Conservation (phyloP, 805 yeast species). For the Barnettozyma salicaria region DNA sequence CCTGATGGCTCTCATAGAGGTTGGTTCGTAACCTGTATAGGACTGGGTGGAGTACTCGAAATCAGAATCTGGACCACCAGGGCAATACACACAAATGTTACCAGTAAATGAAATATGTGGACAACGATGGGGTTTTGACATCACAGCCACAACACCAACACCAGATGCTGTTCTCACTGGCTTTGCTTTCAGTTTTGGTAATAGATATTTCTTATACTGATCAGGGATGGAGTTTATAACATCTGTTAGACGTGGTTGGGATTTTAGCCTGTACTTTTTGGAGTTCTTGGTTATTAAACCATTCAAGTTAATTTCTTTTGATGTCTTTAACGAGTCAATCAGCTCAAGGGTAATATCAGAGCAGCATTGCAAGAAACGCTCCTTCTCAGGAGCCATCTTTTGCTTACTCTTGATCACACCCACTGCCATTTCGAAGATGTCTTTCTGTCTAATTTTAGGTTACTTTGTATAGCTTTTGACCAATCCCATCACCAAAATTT, state of each 20-base stretch:
- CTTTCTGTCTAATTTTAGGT: not conserved
- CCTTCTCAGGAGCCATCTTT: slow-evolving; percentile 84
- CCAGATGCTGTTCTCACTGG: slow-evolving; percentile 99
- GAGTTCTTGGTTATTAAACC: slow-evolving; percentile 82
- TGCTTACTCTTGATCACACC: slow-evolving; percentile 39
- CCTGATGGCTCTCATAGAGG: slow-evolving; percentile 98
- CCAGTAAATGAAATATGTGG: slow-evolving; percentile 99
- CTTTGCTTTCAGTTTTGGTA: slow-evolving; percentile 95
- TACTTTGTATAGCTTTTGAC: not conserved
- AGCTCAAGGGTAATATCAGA: slow-evolving; percentile 86
- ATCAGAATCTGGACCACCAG: slow-evolving; percentile 98
- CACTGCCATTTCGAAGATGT: slow-evolving; percentile 20
- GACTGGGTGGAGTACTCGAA: slow-evolving; percentile 98
- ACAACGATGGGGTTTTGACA: slow-evolving; percentile 99
- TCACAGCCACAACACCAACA: slow-evolving; percentile 97
- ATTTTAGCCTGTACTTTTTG: slow-evolving; percentile 83
- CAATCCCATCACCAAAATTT: slow-evolving; percentile 6
- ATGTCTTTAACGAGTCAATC: slow-evolving; percentile 65
- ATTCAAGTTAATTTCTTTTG: slow-evolving; percentile 80
- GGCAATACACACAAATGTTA: slow-evolving; percentile 96
- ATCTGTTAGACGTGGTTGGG: slow-evolving; percentile 92
- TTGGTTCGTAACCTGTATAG: slow-evolving; percentile 97
- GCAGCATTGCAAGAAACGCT: slow-evolving; percentile 86
- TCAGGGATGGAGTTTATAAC: slow-evolving; percentile 94
- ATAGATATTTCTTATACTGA: slow-evolving; percentile 82